phyloP scores from a whole-genome alignment of 768 basidiomycete genomes.

The Fomitopsis pulvina region DNA sequence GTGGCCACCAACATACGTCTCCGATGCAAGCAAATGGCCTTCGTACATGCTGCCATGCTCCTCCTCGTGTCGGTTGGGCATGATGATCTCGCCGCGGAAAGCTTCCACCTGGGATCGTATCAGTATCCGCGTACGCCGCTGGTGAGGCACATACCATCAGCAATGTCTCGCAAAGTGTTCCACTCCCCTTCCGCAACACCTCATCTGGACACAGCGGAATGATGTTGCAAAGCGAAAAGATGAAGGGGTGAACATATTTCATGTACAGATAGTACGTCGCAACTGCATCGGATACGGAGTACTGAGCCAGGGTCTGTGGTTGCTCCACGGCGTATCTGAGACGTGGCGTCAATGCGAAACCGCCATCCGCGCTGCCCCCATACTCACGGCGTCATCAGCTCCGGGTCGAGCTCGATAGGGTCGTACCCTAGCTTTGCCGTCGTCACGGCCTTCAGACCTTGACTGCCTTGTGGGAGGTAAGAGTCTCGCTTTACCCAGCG shows the following conservation, averaged over 20 bases:
- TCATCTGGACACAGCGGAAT: conserved; percentile 97
- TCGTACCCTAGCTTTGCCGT: conserved; percentile 94
- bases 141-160: conserved; percentile 71
- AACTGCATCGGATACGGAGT: conserved; percentile 99
- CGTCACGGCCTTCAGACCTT: conserved; percentile 97
- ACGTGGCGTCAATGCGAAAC: neutral
- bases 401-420: conserved; percentile 95
- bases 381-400: conserved; percentile 96
- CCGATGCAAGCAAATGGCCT: conserved; percentile 92
- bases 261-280: conserved; percentile 99
- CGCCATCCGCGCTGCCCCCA: neutral
- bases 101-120: conserved; percentile 76
- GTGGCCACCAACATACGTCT: conserved; percentile 98
- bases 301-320: conserved; percentile 90
- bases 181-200: conserved; percentile 91
- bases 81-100: conserved; percentile 84
- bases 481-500: conserved; percentile 99
- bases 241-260: conserved; percentile 99
- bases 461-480: conserved; percentile 96
- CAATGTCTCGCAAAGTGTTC: conserved; percentile 94
- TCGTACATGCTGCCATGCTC: conserved; percentile 88
- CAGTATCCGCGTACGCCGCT: conserved; percentile 2
- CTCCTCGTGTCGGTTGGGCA: conserved; percentile 97
- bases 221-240: conserved; percentile 98
- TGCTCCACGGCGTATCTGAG: conserved; percentile 91